Evolutionary conservation across 768 basidiomycete species (phyloP), one percentile per base, ranked within the genome.

Genomic region (Rhizopogon roseolus): DNA sequence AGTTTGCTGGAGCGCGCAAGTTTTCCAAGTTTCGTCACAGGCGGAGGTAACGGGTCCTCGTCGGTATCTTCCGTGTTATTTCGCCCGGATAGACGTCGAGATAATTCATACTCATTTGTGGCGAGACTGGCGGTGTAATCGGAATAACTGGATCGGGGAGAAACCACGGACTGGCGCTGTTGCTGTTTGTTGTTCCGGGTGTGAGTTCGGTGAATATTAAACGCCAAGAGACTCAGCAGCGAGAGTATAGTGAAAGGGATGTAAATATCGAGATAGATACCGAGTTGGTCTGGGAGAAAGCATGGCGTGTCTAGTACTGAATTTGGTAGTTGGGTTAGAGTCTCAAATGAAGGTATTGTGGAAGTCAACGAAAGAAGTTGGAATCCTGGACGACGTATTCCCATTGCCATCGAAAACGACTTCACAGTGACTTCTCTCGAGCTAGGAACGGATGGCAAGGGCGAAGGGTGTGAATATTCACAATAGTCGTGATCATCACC

Each of bases 401-500:
- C 91, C 84, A 93, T 90, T 4, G 86, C 88, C 77, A 94, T 91
- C 11, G 92, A 93, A 62, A 97, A 76, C 2, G 92, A 87, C 67
- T 93, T 97, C 63, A 98, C 81, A 0, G 92, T 90, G 17, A 95
- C 78, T 71, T 98, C 95, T 49, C 77, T 79, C 11, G 52, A 37
- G n/a, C 39, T 25, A 57, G 55, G 22, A 36, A 59, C 39, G 8
- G 52, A 28, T 28, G 61, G 57, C 5, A 55, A 58, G 25, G 57
- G 54, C 50, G 67, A 64, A 57, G 70, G 59, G 66, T 86, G 82
- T 64, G 74, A 73, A 63, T 85, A 82, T 72, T 90, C 90, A 69
- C 96, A 98, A 59, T 95, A 93, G 62, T 98, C 96, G 66, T 97
- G 94, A 64, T 98, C 94, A 67, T 98, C 93, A 5, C 92, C 96